Evolutionary conservation across 2,329 filamentous ascomycete species (phyloP).

Genomic region (Paecilomyces formosus): DNA sequence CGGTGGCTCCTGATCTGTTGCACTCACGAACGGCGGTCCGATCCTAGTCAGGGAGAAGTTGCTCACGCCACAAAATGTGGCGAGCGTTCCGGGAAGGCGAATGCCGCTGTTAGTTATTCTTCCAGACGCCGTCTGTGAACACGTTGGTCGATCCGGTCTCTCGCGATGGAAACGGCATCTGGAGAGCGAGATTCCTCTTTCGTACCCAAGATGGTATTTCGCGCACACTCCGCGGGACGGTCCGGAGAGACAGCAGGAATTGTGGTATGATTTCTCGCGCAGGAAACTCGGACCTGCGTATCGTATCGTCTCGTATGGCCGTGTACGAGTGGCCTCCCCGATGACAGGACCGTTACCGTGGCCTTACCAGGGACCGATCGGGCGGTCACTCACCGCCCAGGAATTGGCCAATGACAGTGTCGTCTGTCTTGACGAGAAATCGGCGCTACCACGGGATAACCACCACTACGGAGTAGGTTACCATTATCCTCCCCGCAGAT

Average conservation of each 20-base stretch:
- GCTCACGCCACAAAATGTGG: neutral
- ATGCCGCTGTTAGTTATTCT: neutral
- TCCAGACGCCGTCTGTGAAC: too few relatives aligned
- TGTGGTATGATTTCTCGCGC: neutral
- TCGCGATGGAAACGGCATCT: too few relatives aligned
- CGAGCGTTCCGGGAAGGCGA: neutral
- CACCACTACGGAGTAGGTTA: too few relatives aligned
- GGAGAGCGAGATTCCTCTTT: too few relatives aligned
- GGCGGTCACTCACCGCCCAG: neutral
- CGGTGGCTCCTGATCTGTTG: neutral
- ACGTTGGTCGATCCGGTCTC: too few relatives aligned
- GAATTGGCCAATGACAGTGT: neutral
- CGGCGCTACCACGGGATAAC: too few relatives aligned
- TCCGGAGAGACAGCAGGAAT: neutral
- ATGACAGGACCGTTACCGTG: neutral
- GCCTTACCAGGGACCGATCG: neutral
- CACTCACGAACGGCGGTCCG: neutral
- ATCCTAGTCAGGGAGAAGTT: neutral
- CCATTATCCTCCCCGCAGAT: too few relatives aligned
- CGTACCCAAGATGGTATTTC: too few relatives aligned
- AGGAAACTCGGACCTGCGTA: neutral
- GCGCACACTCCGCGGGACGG: neutral
- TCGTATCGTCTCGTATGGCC: neutral
- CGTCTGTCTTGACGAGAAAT: too few relatives aligned
- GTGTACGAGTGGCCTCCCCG: neutral